phyloP scores from a whole-genome alignment of 495 filamentous ascomycete genomes.

The Penicillium paxilli region DNA sequence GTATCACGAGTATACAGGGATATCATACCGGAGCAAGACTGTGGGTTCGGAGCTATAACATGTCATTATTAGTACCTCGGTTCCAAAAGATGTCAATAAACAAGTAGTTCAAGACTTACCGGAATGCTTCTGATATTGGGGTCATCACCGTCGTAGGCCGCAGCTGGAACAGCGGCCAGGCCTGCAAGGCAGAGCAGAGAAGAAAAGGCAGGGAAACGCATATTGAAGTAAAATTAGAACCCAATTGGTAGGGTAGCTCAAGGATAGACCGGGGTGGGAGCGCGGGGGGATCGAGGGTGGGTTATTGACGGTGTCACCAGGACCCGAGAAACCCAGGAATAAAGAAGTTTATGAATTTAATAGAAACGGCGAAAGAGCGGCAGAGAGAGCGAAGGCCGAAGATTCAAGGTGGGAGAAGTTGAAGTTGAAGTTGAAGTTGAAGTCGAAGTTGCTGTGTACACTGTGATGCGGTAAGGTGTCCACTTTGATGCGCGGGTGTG shows the following conservation, averaged over 20 bases:
- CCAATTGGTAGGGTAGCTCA: conserved; percentile 22
- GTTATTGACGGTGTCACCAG: conserved; percentile 29
- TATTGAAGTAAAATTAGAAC: conserved; percentile 23
- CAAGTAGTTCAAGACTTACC: conserved; percentile 36
- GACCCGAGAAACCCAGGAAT: conserved; percentile 23
- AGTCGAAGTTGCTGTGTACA: conserved; percentile 2
- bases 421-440: not conserved
- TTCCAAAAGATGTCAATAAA: conserved; percentile 3
- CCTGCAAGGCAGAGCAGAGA: conserved; percentile 41
- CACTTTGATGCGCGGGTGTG: conserved; percentile 19
- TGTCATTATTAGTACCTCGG: conserved; percentile 21
- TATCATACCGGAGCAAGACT: conserved; percentile 58
- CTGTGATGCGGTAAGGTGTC: conserved; percentile 29
- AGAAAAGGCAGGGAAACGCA: conserved; percentile 43
- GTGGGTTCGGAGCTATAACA: conserved; percentile 70
- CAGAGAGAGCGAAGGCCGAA: conserved; percentile 15
- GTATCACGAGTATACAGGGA: not conserved
- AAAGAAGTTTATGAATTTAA: conserved; percentile 12
- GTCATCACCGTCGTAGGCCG: conserved; percentile 37
- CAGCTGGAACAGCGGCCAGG: conserved; percentile 31
- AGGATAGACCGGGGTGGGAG: conserved; percentile 29
- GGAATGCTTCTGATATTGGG: conserved; percentile 57
- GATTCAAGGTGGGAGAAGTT: not conserved
- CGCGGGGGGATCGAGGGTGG: conserved; percentile 3
- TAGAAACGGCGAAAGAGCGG: conserved; percentile 13